phyloP scores from a whole-genome alignment of 2,329 filamentous ascomycete species.

The Coniosporium tulheliwenetii region DNA sequence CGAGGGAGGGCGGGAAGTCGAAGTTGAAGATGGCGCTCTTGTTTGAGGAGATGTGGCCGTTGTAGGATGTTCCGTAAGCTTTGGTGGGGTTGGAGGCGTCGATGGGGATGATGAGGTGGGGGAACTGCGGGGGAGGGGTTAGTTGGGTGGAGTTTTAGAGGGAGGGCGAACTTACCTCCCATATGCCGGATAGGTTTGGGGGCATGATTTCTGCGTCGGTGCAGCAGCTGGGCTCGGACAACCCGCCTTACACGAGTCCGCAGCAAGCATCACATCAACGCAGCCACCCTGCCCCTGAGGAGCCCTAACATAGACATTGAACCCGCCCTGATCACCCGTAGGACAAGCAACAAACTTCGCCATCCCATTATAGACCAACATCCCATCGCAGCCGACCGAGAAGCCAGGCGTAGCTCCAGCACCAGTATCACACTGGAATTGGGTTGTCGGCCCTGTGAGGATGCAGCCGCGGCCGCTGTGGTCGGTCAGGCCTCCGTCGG shows the following conservation, averaged over 20 bases:
- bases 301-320: constrained; percentile 37
- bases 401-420: constrained; percentile 39
- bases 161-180: constrained; percentile 3
- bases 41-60: constrained; percentile 37
- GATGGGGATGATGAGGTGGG: constrained; percentile 47
- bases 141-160: constrained; percentile 6
- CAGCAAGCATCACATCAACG: constrained; percentile 30
- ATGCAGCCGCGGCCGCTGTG: constrained; percentile 43
- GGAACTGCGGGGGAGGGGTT: constrained; percentile 24
- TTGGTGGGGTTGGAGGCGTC: constrained; percentile 36
- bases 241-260: constrained; percentile 19
- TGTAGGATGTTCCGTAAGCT: constrained; percentile 36
- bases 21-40: constrained; percentile 53
- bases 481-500: constrained; percentile 39
- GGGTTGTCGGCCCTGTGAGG: constrained; percentile 41
- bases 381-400: constrained; percentile 35
- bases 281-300: constrained; percentile 31
- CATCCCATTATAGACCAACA: constrained; percentile 35
- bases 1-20: constrained; percentile 39
- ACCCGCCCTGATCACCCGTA: constrained; percentile 37
- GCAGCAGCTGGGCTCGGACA: constrained; percentile 19
- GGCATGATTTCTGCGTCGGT: constrained; percentile 5
- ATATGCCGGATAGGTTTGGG: constrained; percentile 4
- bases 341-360: constrained; percentile 45
- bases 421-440: constrained; percentile 46